These are phyloP conservation scores for Excoecaria cochinchinensis DNA, from an alignment of 345 rosid species.

Conservation along the genomic window DNA sequence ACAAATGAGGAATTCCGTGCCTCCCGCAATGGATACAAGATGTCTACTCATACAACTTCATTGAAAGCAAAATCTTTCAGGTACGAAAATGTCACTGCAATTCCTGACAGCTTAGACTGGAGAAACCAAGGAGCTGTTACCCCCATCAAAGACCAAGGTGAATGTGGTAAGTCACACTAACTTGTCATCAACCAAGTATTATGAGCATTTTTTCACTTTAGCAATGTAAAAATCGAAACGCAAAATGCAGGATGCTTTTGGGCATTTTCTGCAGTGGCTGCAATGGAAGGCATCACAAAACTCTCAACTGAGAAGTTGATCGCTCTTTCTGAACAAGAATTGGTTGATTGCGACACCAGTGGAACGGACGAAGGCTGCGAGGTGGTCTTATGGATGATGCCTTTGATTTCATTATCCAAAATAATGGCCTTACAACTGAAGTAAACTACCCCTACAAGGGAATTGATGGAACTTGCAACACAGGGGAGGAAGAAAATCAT, in stretches of 20 bases:
- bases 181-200: too few relatives aligned
- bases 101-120: constrained; percentile 32
- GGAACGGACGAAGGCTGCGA: constrained; percentile 71
- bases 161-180: constrained; percentile 32
- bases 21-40: constrained; percentile 28
- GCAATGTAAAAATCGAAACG: too few relatives aligned
- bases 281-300: constrained; percentile 89
- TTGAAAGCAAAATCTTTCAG: constrained; percentile 12
- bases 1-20: constrained; percentile 45
- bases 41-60: not conserved
- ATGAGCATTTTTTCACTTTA: too few relatives aligned
- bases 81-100: constrained; percentile 22
- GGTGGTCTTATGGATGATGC: constrained; percentile 96
- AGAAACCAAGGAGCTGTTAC: constrained; percentile 41
- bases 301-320: constrained; percentile 72
- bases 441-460: constrained; percentile 77
- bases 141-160: constrained; percentile 35
- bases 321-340: constrained; percentile 81
- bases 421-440: constrained; percentile 80
- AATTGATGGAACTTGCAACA: constrained; percentile 58
- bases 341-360: constrained; percentile 76
- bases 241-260: constrained; percentile 70
- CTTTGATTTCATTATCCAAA: constrained; percentile 76
- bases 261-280: constrained; percentile 88
- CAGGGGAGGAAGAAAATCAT: constrained; percentile 49